Percentiles rank a stretch among this genome's conserved stretches.
phyloP scores from a whole-genome alignment of 2,329 filamentous ascomycete genomes.

The Aureobasidium lini region DNA sequence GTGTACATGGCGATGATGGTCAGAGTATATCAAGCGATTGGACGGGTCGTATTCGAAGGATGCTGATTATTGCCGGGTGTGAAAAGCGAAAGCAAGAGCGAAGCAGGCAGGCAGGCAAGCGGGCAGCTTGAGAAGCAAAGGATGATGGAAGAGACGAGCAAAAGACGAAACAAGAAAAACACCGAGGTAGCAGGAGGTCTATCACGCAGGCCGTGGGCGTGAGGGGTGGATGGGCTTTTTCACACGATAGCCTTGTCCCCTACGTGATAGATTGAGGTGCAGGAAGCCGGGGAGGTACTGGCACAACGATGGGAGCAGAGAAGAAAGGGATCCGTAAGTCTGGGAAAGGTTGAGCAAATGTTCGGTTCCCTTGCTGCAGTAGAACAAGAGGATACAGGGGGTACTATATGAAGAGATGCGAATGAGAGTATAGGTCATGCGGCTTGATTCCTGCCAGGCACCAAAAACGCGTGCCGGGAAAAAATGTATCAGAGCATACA shows the following conservation, averaged over 20 bases:
- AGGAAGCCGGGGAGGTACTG: slow-evolving; percentile 10
- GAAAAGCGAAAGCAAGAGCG: neutral
- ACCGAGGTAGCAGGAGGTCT: slow-evolving; percentile 12
- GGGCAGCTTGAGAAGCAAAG: neutral
- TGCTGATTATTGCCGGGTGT: neutral
- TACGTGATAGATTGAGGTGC: slow-evolving; percentile 12
- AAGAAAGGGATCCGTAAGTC: slow-evolving; percentile 11
- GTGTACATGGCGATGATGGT: slow-evolving; percentile 4
- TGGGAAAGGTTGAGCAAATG: slow-evolving; percentile 12
- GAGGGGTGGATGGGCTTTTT: slow-evolving; percentile 10
- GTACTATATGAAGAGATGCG: slow-evolving; percentile 13
- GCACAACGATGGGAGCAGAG: slow-evolving; percentile 8
- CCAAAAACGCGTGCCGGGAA: slow-evolving; percentile 29
- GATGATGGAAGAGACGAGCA: neutral
- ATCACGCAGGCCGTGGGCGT: slow-evolving; percentile 9
- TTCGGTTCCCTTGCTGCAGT: slow-evolving; percentile 27
- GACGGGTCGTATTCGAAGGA: neutral
- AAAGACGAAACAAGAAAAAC: slow-evolving; percentile 3
- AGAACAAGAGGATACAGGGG: slow-evolving; percentile 21
- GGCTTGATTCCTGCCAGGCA: slow-evolving; percentile 28
- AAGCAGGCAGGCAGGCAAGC: neutral
- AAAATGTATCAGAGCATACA: slow-evolving; percentile 22
- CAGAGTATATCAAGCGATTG: neutral
- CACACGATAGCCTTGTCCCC: slow-evolving; percentile 13
- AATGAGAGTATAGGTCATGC: slow-evolving; percentile 10